Evolutionary conservation across 106 monocot genomes (phyloP).

Genomic region (Amphibolis antarctica): DNA sequence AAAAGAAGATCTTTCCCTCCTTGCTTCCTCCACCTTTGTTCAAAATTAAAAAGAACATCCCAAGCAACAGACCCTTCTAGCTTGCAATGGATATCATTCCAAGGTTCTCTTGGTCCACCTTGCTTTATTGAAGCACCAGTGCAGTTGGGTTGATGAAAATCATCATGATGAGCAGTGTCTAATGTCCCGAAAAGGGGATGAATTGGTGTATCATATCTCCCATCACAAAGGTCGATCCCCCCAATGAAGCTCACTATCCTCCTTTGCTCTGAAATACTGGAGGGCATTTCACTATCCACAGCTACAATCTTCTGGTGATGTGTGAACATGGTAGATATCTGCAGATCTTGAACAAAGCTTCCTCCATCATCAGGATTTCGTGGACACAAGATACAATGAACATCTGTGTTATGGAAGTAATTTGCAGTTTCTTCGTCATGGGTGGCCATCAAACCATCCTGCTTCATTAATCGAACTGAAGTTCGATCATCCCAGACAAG

Average conservation of each 20-base stretch:
- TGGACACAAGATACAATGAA: conserved; percentile 60
- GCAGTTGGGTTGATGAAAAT: too few relatives aligned
- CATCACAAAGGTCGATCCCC: conserved; percentile 66
- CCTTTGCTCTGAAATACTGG: conserved; percentile 17
- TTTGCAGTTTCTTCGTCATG: conserved; percentile 57
- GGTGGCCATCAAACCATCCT: conserved; percentile 58
- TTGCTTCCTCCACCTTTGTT: conserved; percentile 59
- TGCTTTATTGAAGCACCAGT: conserved; percentile 11
- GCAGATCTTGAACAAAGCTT: conserved; percentile 50
- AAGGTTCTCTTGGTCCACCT: conserved; percentile 24
- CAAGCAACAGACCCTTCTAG: conserved; percentile 4
- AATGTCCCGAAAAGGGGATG: too few relatives aligned
- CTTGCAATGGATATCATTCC: too few relatives aligned
- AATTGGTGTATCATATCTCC: conserved; percentile 52
- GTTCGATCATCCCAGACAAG: conserved; percentile 76
- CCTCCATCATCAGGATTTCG: conserved; percentile 59
- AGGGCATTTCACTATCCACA: conserved; percentile 44
- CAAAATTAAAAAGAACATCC: conserved; percentile 58
- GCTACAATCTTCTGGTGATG: conserved; percentile 72
- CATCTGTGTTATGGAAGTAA: conserved; percentile 41
- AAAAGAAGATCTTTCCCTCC: conserved; percentile 7
- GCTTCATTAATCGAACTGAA: conserved; percentile 40
- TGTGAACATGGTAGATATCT: conserved; percentile 61
- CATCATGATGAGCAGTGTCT: too few relatives aligned
- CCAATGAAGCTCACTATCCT: conserved; percentile 65